Evolutionary conservation across 345 rosid species (phyloP), one percentile per base, ranked within the genome.

Genomic region (Populus deltoides): DNA sequence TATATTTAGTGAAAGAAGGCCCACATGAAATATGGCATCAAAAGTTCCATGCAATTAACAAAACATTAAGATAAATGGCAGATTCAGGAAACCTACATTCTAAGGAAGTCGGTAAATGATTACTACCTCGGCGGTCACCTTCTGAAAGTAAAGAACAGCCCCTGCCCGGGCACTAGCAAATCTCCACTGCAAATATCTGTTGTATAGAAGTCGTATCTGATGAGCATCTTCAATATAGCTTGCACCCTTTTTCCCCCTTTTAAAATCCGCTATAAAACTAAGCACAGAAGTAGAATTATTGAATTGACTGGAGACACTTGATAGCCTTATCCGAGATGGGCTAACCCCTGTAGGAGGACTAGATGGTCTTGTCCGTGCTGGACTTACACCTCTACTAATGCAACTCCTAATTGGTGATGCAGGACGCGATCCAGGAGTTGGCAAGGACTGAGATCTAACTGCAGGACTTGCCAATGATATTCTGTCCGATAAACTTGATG

Each of bases 161-260:
- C 90, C 97, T 66, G 90, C 88, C 70, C 84, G 78, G 43, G 97
- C 93, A 90, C 90, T 91, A 71, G 94, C 88, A 80, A 94, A 94
- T 80, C 95, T 84, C 99, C 99, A 97, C 79, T 97, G 99, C 85
- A 94, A 77, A 82, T 77, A 86, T 86, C 97, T 88, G 75, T 94
- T 97, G 81, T 97, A 81, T 68, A 97, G 89, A 78, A 92, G 85
- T 78, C 95, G 88, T 66, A 94, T 86, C 79, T 92, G 97, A 86
- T 91, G 97, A 77, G 92, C 99, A 85, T 94, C 98, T 83, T 94
- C 99, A 51, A 94, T 84, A 79, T 81, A 88, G 86, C 70, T 87
- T 68, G 89, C 71, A 77, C 86, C 81, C 75, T 89, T 97, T 80
- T 88, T 90, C 55, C 97, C 97, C 78, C 84, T 97, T 75, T 90